Percentiles rank a stretch among this genome's conserved stretches.
Conservation (phyloP, 2,329 filamentous ascomycete species). For the Trichoderma koningiopsis region DNA sequence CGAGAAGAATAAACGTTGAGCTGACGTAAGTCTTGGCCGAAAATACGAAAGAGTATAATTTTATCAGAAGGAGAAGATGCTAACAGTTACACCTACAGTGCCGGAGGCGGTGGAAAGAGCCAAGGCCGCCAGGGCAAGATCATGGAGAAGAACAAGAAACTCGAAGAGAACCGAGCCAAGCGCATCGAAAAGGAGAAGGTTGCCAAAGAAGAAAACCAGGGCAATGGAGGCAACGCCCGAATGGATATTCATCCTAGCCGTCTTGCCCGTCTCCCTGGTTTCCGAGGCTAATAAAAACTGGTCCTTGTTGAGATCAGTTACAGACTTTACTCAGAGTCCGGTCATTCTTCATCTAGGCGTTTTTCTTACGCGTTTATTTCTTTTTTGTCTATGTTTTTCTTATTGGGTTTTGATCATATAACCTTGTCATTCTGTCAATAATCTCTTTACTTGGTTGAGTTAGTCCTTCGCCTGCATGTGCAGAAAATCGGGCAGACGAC, state of each 20-base stretch:
- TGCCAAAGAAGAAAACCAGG: constrained; percentile 37
- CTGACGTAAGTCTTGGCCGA: constrained; percentile 64
- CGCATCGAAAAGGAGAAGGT: constrained; percentile 51
- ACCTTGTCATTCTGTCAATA: neutral
- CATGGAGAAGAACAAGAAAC: constrained; percentile 79
- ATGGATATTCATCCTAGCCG: constrained; percentile 57
- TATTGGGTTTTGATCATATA: neutral
- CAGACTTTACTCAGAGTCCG: too few species aligned
- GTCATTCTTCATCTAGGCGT: neutral
- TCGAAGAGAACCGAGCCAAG: constrained; percentile 65
- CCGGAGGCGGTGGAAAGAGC: constrained; percentile 82
- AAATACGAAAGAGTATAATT: too few species aligned
- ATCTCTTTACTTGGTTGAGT: neutral
- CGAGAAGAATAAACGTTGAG: constrained; percentile 88
- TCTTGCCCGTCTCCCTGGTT: constrained; percentile 38
- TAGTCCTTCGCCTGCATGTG: neutral
- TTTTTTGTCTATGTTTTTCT: neutral
- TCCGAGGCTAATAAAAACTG: neutral
- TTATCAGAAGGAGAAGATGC: neutral
- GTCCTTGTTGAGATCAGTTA: neutral
- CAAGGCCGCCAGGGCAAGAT: constrained; percentile 74
- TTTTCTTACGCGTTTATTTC: neutral
- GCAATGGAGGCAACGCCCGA: constrained; percentile 33
- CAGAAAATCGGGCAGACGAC: neutral
- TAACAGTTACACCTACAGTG: constrained; percentile 50